Conservation (phyloP, 805 yeast genomes). For the Candida palmyrensis region DNA sequence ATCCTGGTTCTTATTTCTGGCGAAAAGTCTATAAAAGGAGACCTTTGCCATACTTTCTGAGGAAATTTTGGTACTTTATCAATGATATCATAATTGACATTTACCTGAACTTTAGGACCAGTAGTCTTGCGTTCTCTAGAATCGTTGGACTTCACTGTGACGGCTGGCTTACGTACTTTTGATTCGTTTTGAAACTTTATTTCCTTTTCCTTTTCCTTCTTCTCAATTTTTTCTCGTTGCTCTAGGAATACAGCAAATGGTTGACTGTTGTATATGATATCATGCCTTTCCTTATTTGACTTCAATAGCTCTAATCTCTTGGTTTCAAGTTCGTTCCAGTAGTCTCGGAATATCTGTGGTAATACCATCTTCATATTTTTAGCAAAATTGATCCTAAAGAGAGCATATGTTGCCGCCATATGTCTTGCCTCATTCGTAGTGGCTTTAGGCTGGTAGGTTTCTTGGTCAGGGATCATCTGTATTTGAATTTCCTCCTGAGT, state of each 20-base stretch:
- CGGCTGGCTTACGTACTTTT: slow-evolving; percentile 44
- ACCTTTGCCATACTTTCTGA: slow-evolving; percentile 63
- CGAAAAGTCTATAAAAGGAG: slow-evolving; percentile 64
- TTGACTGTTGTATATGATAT: slow-evolving; percentile 54
- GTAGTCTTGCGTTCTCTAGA: not conserved
- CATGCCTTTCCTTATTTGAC: slow-evolving; percentile 43
- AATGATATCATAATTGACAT: not conserved
- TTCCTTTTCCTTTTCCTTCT: slow-evolving; percentile 42
- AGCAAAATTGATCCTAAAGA: slow-evolving; percentile 72
- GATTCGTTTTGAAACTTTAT: slow-evolving; percentile 44
- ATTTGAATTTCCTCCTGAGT: slow-evolving; percentile 62
- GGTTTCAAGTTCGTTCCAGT: slow-evolving; percentile 72
- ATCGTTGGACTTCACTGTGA: slow-evolving; percentile 19
- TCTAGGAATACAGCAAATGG: slow-evolving; percentile 74
- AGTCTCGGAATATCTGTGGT: slow-evolving; percentile 73
- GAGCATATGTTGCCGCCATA: slow-evolving; percentile 81
- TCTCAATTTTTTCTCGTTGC: slow-evolving; percentile 40
- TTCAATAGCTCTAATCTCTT: slow-evolving; percentile 48
- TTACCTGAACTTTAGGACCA: not conserved
- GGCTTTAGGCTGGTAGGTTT: slow-evolving; percentile 57
- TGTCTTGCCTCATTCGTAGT: slow-evolving; percentile 90
- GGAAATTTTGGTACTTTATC: slow-evolving; percentile 28
- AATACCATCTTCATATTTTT: slow-evolving; percentile 84
- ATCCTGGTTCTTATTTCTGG: slow-evolving; percentile 57
- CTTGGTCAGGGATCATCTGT: slow-evolving; percentile 47